Evolutionary conservation across 352 stramenopile genomes (phyloP), one percentile per base, ranked within the genome.

Genomic region (Phytophthora ramorum): DNA sequence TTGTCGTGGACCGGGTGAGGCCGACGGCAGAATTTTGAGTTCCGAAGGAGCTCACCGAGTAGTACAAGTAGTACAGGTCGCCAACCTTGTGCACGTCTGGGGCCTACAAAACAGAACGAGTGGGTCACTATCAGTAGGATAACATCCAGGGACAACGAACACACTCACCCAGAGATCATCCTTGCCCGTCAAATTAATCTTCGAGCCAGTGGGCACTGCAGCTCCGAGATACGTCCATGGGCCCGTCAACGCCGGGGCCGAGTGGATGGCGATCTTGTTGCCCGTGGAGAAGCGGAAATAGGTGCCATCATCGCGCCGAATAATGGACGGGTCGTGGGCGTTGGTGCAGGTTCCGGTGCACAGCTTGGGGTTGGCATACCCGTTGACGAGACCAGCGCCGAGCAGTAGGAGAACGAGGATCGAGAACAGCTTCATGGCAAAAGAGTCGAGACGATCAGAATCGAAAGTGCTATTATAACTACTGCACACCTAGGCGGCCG

Each of bases 281-380:
- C 76, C 76, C 0, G 78, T 87, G 5, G 73, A 83, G 69, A 87
- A 85, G 22, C 75, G 75, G 53, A 83, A 87, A 60, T 87, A 87
- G 10, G 67, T 87, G 53, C 78, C 76, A 51, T 87, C 71, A 16
- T 58, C 45, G 17, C 73, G 70, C 14, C 76, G 73, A 50, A 85
- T 83, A 46, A 87, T 83, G 37, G 78, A 76, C 10, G 78, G 76
- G 37, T 87, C 76, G 57, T 87, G 78, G 1, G 76, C 64, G 26
- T 87, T 85, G 37, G 61, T 74, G 35, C 69, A 78, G 35, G 58
- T 64, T 7, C 70, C 70, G 26, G 56, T 58, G 35, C 70, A 78
- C 12, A 41, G 40, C 45, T 67, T 43, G 0, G 70, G 66, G 17
- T 61, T 73, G 12, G 66, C 35, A 24, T 75, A 72, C 13, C 59